Conservation (phyloP, 768 basidiomycete species). For the Leccinum sublutescens region DNA sequence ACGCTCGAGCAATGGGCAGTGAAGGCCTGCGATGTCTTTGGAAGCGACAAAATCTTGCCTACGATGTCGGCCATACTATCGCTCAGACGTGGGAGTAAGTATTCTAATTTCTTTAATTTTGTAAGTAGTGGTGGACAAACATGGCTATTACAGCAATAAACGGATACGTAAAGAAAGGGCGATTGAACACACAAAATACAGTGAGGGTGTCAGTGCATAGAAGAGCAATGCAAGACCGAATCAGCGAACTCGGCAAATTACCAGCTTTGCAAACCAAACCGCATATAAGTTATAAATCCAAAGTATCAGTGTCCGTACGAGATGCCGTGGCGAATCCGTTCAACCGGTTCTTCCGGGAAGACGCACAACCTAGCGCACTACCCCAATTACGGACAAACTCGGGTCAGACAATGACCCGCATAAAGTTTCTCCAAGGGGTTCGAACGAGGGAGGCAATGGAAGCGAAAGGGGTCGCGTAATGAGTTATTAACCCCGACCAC, state of each 20-base stretch:
- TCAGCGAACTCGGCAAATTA: not conserved
- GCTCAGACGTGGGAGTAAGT: not conserved
- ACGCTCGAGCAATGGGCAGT: slow-evolving; percentile 40
- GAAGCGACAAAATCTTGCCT: slow-evolving; percentile 41
- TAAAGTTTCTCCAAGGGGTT: not conserved
- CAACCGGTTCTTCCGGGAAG: not conserved
- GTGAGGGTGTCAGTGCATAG: not conserved
- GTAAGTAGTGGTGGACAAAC: not conserved
- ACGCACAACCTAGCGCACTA: not conserved
- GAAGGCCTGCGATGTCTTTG: slow-evolving; percentile 52
- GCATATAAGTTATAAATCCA: not conserved
- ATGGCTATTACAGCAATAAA: not conserved
- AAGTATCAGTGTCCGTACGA: not conserved
- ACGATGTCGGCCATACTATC: slow-evolving; percentile 39
- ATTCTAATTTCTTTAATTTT: not conserved
- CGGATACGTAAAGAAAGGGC: no score
- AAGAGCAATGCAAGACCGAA: not conserved
- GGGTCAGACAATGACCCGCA: not conserved
- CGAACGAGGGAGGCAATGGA: not conserved
- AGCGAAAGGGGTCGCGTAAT: not conserved
- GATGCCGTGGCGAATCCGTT: slow-evolving; percentile 4
- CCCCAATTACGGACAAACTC: not conserved
- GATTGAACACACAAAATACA: not conserved
- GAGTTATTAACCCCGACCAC: not conserved
- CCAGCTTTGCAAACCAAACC: not conserved